Conservation (phyloP, 108 stramenopile genomes). For the Cyclotella distinguenda region DNA sequence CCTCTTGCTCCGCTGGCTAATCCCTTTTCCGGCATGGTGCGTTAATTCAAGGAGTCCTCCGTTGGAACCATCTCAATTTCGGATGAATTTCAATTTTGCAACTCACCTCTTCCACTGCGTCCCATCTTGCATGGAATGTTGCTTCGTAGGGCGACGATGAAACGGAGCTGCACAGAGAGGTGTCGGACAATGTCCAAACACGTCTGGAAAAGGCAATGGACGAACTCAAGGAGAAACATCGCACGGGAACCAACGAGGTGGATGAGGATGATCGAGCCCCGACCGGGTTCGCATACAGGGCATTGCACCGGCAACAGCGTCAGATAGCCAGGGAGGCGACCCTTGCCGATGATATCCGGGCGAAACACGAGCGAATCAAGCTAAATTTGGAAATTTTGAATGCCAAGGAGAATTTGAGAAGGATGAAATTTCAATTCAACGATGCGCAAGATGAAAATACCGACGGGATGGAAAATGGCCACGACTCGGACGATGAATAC, state of each 20-base stretch:
- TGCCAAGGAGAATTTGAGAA: constrained; percentile 37
- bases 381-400: constrained; percentile 32
- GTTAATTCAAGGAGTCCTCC: constrained; percentile 6
- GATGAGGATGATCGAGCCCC: constrained; percentile 68
- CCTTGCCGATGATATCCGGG: constrained; percentile 12
- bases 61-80: neutral
- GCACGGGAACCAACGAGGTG: constrained; percentile 45
- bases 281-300: constrained; percentile 51
- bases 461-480: constrained; percentile 37
- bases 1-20: constrained; percentile 78
- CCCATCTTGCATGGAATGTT: too few species aligned
- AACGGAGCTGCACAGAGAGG: constrained; percentile 54
- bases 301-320: constrained; percentile 43
- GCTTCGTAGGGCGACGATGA: constrained; percentile 63
- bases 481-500: constrained; percentile 47
- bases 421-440: constrained; percentile 43
- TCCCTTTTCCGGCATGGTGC: constrained; percentile 60
- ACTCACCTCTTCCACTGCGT: neutral
- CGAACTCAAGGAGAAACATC: constrained; percentile 56
- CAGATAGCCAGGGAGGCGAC: constrained; percentile 16
- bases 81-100: neutral
- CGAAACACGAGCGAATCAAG: constrained; percentile 16
- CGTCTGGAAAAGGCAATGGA: constrained; percentile 66
- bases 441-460: constrained; percentile 28
- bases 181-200: constrained; percentile 65